Conservation (phyloP, 371 early-diverging fungal species). For the Rhizoclosmatium hyalinum region DNA sequence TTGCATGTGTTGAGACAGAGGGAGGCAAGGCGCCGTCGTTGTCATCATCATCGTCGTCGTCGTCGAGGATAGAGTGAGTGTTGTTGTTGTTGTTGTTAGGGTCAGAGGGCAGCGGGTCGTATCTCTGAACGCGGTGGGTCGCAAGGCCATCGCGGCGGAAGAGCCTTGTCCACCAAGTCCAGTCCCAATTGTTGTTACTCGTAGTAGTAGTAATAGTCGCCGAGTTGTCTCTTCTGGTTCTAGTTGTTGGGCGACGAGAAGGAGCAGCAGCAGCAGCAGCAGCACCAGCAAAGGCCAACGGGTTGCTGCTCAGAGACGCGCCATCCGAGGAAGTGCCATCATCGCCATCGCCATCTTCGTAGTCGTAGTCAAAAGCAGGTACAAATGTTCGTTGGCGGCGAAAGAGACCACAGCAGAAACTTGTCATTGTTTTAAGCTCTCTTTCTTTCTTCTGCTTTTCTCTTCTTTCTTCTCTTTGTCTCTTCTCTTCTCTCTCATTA, state of each 20-base stretch:
- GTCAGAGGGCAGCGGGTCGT: not conserved
- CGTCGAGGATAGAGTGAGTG: not conserved
- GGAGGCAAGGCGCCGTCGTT: not conserved
- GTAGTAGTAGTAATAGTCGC: not conserved
- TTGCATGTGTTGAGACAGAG: not conserved
- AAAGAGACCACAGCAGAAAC: not conserved
- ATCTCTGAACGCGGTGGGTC: not conserved
- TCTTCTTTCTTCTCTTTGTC: not conserved
- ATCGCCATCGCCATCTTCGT: constrained; percentile 8
- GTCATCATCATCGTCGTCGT: not conserved
- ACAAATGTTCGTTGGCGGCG: not conserved
- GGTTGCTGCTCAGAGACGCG: not conserved
- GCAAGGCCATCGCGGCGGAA: constrained; percentile 15
- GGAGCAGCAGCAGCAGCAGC: not conserved
- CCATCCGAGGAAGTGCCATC: not conserved
- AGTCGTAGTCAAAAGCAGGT: constrained; percentile 23
- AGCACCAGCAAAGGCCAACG: not conserved
- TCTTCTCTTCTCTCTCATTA: not conserved
- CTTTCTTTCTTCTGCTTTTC: not conserved
- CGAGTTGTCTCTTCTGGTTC: not conserved
- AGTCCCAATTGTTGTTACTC: not conserved
- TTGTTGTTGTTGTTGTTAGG: not conserved
- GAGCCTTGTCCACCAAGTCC: constrained; percentile 6
- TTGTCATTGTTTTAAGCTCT: not conserved
- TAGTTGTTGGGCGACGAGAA: not conserved